phyloP scores from a whole-genome alignment of 202 grass and related monocot species.

The Dendrocalamus latiflorus region DNA sequence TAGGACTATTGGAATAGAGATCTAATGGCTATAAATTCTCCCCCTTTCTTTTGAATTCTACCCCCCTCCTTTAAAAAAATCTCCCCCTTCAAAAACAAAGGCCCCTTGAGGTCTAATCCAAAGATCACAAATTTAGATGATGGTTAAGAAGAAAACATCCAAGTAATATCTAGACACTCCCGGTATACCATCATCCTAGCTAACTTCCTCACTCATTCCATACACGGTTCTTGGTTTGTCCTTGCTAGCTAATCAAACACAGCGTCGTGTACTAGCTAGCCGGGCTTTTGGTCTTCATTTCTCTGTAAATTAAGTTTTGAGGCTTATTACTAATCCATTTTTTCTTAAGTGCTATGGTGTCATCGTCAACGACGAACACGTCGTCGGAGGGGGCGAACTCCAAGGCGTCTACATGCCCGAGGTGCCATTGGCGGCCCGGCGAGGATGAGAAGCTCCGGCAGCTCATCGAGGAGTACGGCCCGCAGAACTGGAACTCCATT shows the following conservation, averaged over 20 bases:
- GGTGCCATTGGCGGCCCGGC: slow-evolving; percentile 68
- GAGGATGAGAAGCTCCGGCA: slow-evolving; percentile 69
- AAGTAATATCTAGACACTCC: too few species aligned
- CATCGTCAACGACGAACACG: slow-evolving; percentile 47
- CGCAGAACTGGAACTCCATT: slow-evolving; percentile 88
- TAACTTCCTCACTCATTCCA: slow-evolving; percentile 4
- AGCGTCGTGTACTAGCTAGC: neutral
- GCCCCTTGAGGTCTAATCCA: too few species aligned
- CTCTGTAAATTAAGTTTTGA: neutral
- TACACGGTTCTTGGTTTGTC: neutral
- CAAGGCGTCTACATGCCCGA: slow-evolving; percentile 29
- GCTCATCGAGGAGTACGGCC: slow-evolving; percentile 60
- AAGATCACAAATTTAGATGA: too few species aligned
- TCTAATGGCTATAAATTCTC: too few species aligned
- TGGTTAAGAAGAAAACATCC: too few species aligned
- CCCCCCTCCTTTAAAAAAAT: too few species aligned
- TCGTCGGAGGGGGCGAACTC: slow-evolving; percentile 32
- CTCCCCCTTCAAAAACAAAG: too few species aligned
- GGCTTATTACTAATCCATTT: neutral
- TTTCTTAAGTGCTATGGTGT: slow-evolving; percentile 31
- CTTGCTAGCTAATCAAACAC: neutral
- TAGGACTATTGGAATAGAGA: too few species aligned
- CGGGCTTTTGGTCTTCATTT: neutral
- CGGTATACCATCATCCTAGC: neutral
- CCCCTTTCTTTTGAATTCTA: too few species aligned